These are phyloP conservation scores for Violaceomyces palustris DNA, from an alignment of 1,284 basidiomycete genomes.

Conservation along the genomic window DNA sequence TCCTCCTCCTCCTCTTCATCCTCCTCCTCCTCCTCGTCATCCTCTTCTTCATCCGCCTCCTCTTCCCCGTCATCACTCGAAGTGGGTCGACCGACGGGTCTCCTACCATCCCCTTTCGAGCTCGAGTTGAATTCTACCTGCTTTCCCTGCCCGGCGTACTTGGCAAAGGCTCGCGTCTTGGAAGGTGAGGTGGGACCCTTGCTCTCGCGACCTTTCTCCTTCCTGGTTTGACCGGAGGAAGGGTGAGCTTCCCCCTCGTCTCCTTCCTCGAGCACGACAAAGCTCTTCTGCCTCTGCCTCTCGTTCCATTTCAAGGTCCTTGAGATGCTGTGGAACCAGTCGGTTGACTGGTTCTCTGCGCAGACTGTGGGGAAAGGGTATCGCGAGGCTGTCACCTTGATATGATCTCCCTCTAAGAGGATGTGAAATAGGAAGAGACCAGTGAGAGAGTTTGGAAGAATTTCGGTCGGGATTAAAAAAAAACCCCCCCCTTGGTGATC, in stretches of 20 bases:
- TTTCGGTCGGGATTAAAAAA: too few relatives aligned
- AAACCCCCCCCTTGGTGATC: too few relatives aligned
- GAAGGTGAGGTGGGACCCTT: slow-evolving; percentile 11
- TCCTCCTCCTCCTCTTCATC: slow-evolving; percentile 17
- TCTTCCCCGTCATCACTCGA: slow-evolving; percentile 10
- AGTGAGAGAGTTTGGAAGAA: background rate
- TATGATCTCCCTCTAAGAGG: slow-evolving; percentile 92
- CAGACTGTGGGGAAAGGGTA: slow-evolving; percentile 99
- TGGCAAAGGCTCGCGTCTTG: slow-evolving; percentile 18
- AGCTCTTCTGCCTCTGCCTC: slow-evolving; percentile 49
- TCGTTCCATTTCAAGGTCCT: slow-evolving; percentile 79
- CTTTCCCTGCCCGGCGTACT: slow-evolving; percentile 7
- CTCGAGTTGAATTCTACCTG: background rate
- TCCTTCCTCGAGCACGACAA: slow-evolving; percentile 66
- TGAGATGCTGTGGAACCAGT: slow-evolving; percentile 96
- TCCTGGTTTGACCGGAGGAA: too few relatives aligned
- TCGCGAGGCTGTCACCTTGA: slow-evolving; percentile 94
- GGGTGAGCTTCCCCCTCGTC: slow-evolving; percentile 53
- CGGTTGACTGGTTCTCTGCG: slow-evolving; percentile 90
- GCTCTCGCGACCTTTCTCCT: slow-evolving; percentile 1
- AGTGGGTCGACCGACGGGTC: too few relatives aligned
- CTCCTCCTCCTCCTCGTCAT: slow-evolving; percentile 3
- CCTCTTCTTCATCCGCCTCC: slow-evolving; percentile 19
- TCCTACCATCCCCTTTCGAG: background rate
- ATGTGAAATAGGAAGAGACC: background rate